These are phyloP conservation scores for Calophaca sinica DNA, from an alignment of 306 rosid species.

Conservation along the genomic window DNA sequence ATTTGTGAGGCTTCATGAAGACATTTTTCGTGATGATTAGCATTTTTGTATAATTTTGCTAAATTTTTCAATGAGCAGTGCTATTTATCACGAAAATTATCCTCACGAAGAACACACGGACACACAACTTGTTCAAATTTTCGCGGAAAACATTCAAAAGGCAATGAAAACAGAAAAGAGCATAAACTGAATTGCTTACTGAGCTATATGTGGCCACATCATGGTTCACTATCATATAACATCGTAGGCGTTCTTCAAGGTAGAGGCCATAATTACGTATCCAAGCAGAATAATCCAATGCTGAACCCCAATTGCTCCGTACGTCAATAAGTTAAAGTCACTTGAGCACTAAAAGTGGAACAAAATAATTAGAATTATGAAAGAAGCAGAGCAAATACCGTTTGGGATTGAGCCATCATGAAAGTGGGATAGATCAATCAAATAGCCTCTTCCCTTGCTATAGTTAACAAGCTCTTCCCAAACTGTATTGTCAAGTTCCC, in stretches of 20 bases:
- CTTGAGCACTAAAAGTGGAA: neutral
- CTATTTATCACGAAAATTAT: no score
- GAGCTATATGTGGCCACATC: slow-evolving; percentile 70
- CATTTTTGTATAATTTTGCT: no score
- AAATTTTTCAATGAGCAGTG: no score
- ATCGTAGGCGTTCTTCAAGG: slow-evolving; percentile 86
- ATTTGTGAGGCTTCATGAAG: no score
- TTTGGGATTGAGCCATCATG: slow-evolving; percentile 66
- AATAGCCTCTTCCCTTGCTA: slow-evolving; percentile 61
- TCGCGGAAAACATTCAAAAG: neutral
- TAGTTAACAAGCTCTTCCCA: slow-evolving; percentile 71
- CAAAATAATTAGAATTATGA: neutral
- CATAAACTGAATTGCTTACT: slow-evolving; percentile 50
- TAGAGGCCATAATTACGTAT: slow-evolving; percentile 69
- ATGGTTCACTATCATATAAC: slow-evolving; percentile 64
- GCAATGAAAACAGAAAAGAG: neutral
- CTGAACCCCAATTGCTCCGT: slow-evolving; percentile 41
- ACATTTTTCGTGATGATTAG: no score
- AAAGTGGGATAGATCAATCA: slow-evolving; percentile 73
- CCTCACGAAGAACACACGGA: no score
- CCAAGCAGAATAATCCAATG: slow-evolving; percentile 83
- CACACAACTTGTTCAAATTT: no score
- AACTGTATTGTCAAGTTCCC: slow-evolving; percentile 89
- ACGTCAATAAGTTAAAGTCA: slow-evolving; percentile 25
- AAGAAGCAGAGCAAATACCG: slow-evolving; percentile 51